Evolutionary conservation across 169 alveolate genomes (phyloP), one percentile per base, ranked within the genome.

Genomic region (Cryptosporidium viatorum): DNA sequence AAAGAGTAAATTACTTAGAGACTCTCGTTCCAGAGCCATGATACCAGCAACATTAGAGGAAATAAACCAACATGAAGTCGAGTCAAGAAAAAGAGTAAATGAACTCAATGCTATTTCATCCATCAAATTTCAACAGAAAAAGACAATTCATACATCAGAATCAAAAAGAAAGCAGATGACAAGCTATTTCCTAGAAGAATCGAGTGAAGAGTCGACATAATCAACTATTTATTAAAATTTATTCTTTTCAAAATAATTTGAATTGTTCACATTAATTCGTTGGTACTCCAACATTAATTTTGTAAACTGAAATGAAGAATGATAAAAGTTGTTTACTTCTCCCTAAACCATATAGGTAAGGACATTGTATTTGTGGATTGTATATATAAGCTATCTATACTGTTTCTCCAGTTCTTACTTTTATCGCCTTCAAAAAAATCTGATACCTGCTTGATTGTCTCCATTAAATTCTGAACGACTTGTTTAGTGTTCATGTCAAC

Each of bases 341-440:
- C 35, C 67, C 37, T 26, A 29, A 41, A 29, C 92, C 94, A 92
- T 50, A 92, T 68, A 39, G 94, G 94, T 23, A 92, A 55, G 2
- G 94, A 91, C 37, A 91, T 71, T 4, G 93, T 74, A 45, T 92
- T 67, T 35, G 94, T 92, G 35, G 94, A 86, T 37, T 92, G 93
- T 16, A 92, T 85, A 71, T 73, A 55, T 62, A 92, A 69, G 31
- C 93, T 59, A 3, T 70, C 86, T 14, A 92, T 86, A 21, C 74
- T 71, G 18, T 92, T 92, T 2, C 29, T 50, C 92, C 94, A 92
- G 73, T 75, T 84, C 39, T 69, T 71, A 55, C 67, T 75, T 14
- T 52, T 9, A 6, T 41, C 29, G 4, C 70, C 67, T 29, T 48
- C 62, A 48, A 92, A 92, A 70, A 84, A 86, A n/a, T 60, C 75